Conservation (phyloP, 805 yeast genomes). For the Cyberlindnera xylosilytica region DNA sequence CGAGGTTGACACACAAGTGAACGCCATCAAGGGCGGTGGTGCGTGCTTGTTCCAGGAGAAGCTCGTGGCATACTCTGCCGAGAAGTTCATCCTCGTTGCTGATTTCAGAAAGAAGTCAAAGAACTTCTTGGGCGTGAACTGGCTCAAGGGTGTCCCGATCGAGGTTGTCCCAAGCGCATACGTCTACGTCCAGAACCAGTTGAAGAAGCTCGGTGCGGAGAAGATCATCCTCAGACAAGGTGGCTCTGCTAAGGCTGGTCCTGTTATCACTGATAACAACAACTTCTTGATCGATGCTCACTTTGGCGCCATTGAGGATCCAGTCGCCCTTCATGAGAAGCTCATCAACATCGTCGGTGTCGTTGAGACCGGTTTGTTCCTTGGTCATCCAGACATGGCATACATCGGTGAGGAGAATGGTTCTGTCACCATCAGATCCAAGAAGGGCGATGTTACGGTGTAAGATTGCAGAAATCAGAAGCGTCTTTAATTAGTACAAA, state of each 20-base stretch:
- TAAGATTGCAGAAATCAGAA: no score
- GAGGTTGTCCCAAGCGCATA: conserved; percentile 91
- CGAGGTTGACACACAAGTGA: conserved; percentile 79
- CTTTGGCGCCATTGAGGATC: conserved; percentile 68
- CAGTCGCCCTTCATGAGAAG: conserved; percentile 51
- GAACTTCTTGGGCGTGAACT: conserved; percentile 62
- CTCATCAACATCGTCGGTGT: conserved; percentile 85
- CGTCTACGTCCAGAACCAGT: conserved; percentile 66
- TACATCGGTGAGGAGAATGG: conserved; percentile 91
- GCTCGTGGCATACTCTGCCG: conserved; percentile 79
- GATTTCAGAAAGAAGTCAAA: conserved; percentile 83
- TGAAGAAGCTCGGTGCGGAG: conserved; percentile 61
- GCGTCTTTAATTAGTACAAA: no score
- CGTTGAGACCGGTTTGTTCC: conserved; percentile 92
- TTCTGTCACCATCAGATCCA: conserved; percentile 37
- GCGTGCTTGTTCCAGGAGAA: conserved; percentile 97
- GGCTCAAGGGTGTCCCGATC: conserved; percentile 93
- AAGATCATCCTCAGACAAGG: conserved; percentile 75
- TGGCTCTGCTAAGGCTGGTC: conserved; percentile 92
- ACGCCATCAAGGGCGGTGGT: conserved; percentile 97
- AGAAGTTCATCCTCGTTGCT: conserved; percentile 81
- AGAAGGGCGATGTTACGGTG: conserved; percentile 21
- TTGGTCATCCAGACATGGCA: conserved; percentile 64
- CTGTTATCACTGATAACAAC: conserved; percentile 93
- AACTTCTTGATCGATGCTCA: conserved; percentile 92